Conservation (phyloP, 345 rosid species). For the Capsella bursapastoris region DNA sequence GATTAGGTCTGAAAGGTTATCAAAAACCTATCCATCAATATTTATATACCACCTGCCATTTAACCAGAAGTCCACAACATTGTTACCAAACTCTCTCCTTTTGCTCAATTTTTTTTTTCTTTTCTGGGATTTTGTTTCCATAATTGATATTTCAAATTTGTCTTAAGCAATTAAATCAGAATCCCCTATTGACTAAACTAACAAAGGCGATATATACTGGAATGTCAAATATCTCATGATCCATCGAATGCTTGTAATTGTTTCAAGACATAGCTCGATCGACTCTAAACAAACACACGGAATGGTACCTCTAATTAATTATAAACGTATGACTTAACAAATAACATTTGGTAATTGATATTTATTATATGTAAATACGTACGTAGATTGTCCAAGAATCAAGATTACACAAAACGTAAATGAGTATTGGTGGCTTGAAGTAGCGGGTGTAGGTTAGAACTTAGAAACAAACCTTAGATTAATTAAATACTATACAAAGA, state of each 20-base stretch:
- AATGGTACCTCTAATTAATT: too few relatives aligned
- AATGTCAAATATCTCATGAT: slow-evolving; percentile 1
- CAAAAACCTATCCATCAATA: slow-evolving; percentile 38
- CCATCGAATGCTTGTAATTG: not conserved
- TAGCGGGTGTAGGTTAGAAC: slow-evolving; percentile 64
- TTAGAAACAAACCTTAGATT: slow-evolving; percentile 55
- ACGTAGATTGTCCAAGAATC: slow-evolving; percentile 23
- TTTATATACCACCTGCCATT: slow-evolving; percentile 33
- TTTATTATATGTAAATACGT: not conserved
- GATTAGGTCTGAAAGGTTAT: slow-evolving; percentile 46
- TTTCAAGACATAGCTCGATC: not conserved
- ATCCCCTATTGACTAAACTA: not conserved
- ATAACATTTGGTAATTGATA: not conserved
- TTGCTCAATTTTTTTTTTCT: not conserved
- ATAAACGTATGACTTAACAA: too few relatives aligned
- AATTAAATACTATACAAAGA: slow-evolving; percentile 13
- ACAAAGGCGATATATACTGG: not conserved
- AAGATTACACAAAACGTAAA: slow-evolving; percentile 41
- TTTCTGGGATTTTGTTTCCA: not conserved
- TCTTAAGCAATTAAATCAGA: slow-evolving; percentile 1
- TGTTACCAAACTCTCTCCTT: slow-evolving; percentile 39
- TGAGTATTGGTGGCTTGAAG: slow-evolving; percentile 49
- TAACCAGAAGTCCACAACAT: slow-evolving; percentile 43
- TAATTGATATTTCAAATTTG: not conserved
- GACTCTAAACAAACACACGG: too few relatives aligned